Conservation (phyloP, 2,329 filamentous ascomycete species). For the Venturia pyrina region DNA sequence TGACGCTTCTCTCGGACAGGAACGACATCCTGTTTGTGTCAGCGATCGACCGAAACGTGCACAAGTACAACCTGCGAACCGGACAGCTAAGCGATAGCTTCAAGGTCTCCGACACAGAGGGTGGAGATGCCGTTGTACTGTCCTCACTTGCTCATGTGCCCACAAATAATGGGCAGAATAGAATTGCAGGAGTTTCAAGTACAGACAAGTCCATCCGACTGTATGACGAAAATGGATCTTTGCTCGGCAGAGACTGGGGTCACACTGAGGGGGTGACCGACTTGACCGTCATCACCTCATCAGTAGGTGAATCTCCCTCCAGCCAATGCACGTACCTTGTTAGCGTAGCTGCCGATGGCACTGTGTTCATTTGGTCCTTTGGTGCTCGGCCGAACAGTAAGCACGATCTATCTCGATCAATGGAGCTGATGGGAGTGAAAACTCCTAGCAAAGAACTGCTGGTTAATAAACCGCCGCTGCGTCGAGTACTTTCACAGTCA, state of each 20-base stretch:
- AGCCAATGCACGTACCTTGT: slow-evolving; percentile 23
- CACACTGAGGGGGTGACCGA: slow-evolving; percentile 92
- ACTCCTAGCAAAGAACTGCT: slow-evolving; percentile 24
- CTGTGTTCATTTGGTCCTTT: slow-evolving; percentile 39
- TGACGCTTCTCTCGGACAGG: slow-evolving; percentile 58
- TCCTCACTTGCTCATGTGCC: slow-evolving; percentile 61
- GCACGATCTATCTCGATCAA: slow-evolving; percentile 25
- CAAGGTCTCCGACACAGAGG: slow-evolving; percentile 72
- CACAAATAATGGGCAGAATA: slow-evolving; percentile 47
- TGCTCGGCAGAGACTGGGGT: slow-evolving; percentile 85
- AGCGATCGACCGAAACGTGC: slow-evolving; percentile 52
- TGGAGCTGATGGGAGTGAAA: slow-evolving; percentile 26
- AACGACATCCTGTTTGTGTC: slow-evolving; percentile 47
- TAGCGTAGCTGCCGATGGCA: slow-evolving; percentile 41
- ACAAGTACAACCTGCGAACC: slow-evolving; percentile 50
- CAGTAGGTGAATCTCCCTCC: slow-evolving; percentile 29
- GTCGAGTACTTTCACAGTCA: slow-evolving; percentile 76
- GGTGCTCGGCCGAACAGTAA: slow-evolving; percentile 22
- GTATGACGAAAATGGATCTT: slow-evolving; percentile 70
- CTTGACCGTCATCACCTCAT: slow-evolving; percentile 51
- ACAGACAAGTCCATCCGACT: slow-evolving; percentile 92
- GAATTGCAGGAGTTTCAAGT: slow-evolving; percentile 78
- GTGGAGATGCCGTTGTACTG: slow-evolving; percentile 71
- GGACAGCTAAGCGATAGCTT: slow-evolving; percentile 65
- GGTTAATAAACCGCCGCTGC: slow-evolving; percentile 56